Base-by-base conservation (phyloP, 306 rosid species). In the Sindora glabra region DNA sequence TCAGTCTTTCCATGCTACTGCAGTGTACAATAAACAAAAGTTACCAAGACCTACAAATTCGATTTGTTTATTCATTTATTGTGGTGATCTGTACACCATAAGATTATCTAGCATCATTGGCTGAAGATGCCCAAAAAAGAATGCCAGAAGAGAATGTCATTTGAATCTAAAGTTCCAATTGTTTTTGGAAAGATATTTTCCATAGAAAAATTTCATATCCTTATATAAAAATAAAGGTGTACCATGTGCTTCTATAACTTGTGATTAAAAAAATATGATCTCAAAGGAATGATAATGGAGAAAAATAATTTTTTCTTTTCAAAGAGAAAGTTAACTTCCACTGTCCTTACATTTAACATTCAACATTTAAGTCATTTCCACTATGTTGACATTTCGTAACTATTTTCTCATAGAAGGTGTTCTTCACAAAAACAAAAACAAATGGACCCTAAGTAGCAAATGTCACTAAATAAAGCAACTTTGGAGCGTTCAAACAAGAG, bases 1-100 rank as follows among this genome's bases (percentile, higher is more conserved):
- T 77, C 65, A 90, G 67, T 61, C 42, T 68, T 58, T 81, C 73
- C 34, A 72, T 73, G 64, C 79, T 85, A 69, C 97, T 85, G 85
- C 81, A 73, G 29, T 34, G 58, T 13, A 57, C 72, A 67, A 56
- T 36, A 60, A 24, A 56, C 30, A 24, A 41, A 26, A 50, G 62
- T 26, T 29, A 59, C 4, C 46, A 23, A 18, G 29, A 14, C 16
- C 27, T 18, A 21, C 19, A 66, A 48, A 8, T 48, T 14, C 15
- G 18, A 45, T 45, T 9, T 14, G 36, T 42, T 56, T 46, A 33
- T 39, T 55, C 41, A 33, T 39, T 55, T 40, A 65, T 8, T 8
- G 16, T 39, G 46, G 17, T 29, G 17, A 25, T 61, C 25, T 18
- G 11, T 17, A 51, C 27, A 33, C 48, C 32, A 42, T 8, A 22